Percentiles rank a stretch among this genome's conserved stretches.
These are phyloP conservation scores for Ophiognomonia clavigignenti-juglandacearum DNA, from an alignment of 2,329 filamentous ascomycete species.

Conservation along the genomic window DNA sequence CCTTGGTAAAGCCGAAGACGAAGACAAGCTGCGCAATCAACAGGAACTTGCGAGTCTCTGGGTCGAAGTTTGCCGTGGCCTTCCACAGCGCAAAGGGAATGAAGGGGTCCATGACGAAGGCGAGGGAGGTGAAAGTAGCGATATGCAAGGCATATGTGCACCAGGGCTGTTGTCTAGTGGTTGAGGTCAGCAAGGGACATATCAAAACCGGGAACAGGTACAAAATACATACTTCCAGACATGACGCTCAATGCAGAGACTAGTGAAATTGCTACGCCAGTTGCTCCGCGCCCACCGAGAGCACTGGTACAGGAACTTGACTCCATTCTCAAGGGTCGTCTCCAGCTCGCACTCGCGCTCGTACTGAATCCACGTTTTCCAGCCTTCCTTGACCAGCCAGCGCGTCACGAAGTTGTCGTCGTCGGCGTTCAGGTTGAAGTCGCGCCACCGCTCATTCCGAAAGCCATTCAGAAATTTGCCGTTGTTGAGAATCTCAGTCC, in stretches of 20 bases:
- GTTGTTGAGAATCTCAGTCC: conserved; percentile 80
- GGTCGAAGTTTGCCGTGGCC: conserved; percentile 59
- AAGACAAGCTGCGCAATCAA: conserved; percentile 63
- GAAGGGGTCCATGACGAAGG: conserved; percentile 71
- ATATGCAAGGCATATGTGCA: conserved; percentile 90
- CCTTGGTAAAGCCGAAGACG: conserved; percentile 81
- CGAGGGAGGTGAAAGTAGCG: conserved; percentile 86
- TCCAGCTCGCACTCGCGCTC: conserved; percentile 85
- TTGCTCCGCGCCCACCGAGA: conserved; percentile 94
- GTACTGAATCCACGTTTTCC: conserved; percentile 96
- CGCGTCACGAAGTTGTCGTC: conserved; percentile 98
- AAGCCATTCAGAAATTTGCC: conserved; percentile 83
- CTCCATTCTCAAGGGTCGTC: conserved; percentile 85
- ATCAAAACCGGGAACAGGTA: conserved; percentile 7
- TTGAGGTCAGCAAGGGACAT: conserved; percentile 2
- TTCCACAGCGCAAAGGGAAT: conserved; percentile 66
- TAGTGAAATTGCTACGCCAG: conserved; percentile 95
- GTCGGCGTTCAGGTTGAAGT: conserved; percentile 88
- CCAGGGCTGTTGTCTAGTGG: conserved; percentile 77
- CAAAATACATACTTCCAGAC: conserved; percentile 73
- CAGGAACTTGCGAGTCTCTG: conserved; percentile 45
- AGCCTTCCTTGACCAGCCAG: conserved; percentile 87
- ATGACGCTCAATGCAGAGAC: conserved; percentile 74
- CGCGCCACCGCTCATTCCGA: conserved; percentile 84
- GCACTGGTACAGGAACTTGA: conserved; percentile 89